Conservation (phyloP, 2,329 filamentous ascomycete species). For the Lachnellula subtilissima region DNA sequence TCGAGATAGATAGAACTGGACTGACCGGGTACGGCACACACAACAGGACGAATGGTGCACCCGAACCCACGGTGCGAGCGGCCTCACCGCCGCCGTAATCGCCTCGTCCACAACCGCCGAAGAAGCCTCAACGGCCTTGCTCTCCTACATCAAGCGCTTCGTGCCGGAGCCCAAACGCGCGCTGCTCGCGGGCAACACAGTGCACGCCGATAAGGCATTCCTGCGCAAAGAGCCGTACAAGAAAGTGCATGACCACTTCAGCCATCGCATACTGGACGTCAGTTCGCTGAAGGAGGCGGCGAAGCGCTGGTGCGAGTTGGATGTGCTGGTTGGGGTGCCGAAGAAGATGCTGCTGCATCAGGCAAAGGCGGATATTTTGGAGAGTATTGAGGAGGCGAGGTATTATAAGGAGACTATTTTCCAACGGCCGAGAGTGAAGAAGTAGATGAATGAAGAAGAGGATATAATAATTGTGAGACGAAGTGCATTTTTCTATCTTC, state of each 20-base stretch:
- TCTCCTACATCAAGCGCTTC: conserved; percentile 71
- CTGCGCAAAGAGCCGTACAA: conserved; percentile 70
- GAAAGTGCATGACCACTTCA: conserved; percentile 68
- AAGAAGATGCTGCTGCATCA: conserved; percentile 73
- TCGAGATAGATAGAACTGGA: background rate
- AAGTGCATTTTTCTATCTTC: no score
- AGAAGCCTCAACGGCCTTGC: conserved; percentile 61
- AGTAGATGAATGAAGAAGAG: background rate
- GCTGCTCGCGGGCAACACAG: conserved; percentile 84
- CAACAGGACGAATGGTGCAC: conserved; percentile 78
- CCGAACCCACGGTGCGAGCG: conserved; percentile 71
- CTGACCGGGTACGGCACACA: background rate
- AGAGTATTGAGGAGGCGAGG: conserved; percentile 87
- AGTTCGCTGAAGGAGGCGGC: conserved; percentile 89
- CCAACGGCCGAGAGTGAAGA: conserved; percentile 13
- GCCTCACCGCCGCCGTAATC: conserved; percentile 72
- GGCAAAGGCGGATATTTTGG: conserved; percentile 83
- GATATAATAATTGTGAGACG: background rate
- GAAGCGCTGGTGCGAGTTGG: conserved; percentile 68
- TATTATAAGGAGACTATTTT: conserved; percentile 77
- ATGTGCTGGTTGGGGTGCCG: conserved; percentile 58
- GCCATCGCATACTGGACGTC: conserved; percentile 89
- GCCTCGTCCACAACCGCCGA: conserved; percentile 67
- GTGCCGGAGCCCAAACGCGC: conserved; percentile 63
- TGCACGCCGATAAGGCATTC: conserved; percentile 86